These are phyloP conservation scores for Colletotrichum tanaceti DNA, from an alignment of 2,329 filamentous ascomycete species.

Conservation along the genomic window DNA sequence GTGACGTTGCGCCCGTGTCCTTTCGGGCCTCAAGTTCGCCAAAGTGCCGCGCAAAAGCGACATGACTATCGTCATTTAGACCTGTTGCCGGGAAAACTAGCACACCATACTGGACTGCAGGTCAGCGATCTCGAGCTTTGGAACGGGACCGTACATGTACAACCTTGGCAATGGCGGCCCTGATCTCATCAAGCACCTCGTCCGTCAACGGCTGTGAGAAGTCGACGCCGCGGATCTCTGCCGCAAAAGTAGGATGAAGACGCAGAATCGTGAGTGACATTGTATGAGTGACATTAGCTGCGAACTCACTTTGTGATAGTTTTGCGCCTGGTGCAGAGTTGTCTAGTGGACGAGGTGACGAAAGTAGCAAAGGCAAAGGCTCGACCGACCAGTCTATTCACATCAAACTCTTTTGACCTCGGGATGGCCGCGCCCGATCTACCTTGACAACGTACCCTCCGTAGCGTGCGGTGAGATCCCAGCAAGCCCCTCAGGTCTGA, in stretches of 20 bases:
- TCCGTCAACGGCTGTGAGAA: conserved; percentile 21
- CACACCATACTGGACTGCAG: conserved; percentile 59
- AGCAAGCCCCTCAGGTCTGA: neutral
- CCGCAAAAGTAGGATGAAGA: conserved; percentile 48
- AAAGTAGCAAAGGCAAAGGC: neutral
- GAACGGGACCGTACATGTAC: neutral
- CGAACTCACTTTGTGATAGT: neutral
- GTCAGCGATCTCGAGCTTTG: too few relatives aligned
- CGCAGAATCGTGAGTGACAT: conserved; percentile 45
- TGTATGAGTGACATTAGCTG: neutral
- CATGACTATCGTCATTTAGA: conserved; percentile 62
- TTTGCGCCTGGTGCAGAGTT: neutral
- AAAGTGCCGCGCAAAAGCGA: conserved; percentile 61
- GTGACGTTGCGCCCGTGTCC: conserved; percentile 22
- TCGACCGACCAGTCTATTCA: neutral
- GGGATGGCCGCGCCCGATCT: neutral
- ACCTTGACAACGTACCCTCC: neutral
- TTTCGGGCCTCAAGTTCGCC: conserved; percentile 57
- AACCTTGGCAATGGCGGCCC: conserved; percentile 34
- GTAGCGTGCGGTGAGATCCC: neutral
- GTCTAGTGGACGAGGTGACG: neutral
- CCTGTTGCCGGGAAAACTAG: conserved; percentile 62
- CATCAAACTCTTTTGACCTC: too few relatives aligned
- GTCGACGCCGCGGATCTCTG: conserved; percentile 37
- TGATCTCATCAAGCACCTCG: conserved; percentile 14